These are phyloP conservation scores for Rhizopus sp. DNA, from an alignment of 371 early-diverging fungal genomes.

Conservation along the genomic window DNA sequence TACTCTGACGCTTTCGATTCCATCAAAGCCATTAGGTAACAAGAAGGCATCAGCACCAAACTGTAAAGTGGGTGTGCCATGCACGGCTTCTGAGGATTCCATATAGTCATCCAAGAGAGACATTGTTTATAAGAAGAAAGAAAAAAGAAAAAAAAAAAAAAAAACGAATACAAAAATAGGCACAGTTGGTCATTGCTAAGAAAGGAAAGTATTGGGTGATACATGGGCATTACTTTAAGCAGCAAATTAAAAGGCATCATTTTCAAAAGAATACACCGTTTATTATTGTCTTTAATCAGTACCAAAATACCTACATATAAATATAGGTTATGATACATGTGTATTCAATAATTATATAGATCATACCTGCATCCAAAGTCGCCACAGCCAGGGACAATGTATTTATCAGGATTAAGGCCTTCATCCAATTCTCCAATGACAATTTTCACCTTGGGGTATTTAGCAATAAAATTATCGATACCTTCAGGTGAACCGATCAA, in stretches of 20 bases:
- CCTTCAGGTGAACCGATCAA: conserved; percentile 86
- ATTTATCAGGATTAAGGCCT: conserved; percentile 81
- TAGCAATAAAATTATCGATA: conserved; percentile 68
- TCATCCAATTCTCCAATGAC: conserved; percentile 84
- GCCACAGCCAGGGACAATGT: conserved; percentile 92
- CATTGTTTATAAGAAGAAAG: conserved; percentile 18
- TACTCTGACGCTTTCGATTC: conserved; percentile 30
- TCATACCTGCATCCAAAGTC: conserved; percentile 83
- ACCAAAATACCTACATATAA: conserved; percentile 47
- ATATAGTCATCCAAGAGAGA: conserved; percentile 42
- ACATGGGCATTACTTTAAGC: too few species aligned
- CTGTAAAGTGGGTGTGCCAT: conserved; percentile 20
- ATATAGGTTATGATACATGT: background rate
- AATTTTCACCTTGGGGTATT: conserved; percentile 83
- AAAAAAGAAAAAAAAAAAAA: conserved; percentile 1
- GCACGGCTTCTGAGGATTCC: conserved; percentile 34
- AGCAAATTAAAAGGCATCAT: background rate
- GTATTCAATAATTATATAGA: background rate
- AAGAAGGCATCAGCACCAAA: conserved; percentile 17
- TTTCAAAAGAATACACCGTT: background rate
- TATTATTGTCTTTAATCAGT: conserved; percentile 30
- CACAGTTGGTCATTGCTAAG: background rate
- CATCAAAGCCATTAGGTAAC: conserved; percentile 20
- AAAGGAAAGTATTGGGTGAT: background rate
- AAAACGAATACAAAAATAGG: conserved; percentile 3